Evolutionary conservation across 352 stramenopile species (phyloP), one percentile per base, ranked within the genome.

Genomic region (Pythium grandisporangium): DNA sequence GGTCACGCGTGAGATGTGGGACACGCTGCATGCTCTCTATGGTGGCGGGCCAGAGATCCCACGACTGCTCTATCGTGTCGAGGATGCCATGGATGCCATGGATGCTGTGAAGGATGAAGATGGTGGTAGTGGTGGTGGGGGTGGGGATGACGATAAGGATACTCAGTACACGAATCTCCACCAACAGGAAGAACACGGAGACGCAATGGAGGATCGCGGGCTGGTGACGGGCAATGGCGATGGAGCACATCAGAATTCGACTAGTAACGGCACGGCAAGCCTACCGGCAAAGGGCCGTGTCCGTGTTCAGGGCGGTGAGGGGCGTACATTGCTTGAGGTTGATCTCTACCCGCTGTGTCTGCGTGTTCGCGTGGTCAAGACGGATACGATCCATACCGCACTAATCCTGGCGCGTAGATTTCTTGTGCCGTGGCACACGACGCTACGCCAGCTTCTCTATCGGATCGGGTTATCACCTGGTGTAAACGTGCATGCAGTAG

Each of bases 381-480:
- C 76, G 22, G 72, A 84, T 33, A 57, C 63, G 5, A 61, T 63
- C 4, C 68, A 70, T 26, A 66, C 78, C n/a, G 68, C 61, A 34
- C 42, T 89, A 11, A 48, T 86, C 21, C 75, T 84, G 32, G 58
- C 75, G 19, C 56, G 72, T 0, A 55, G 51, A 2, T 70, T 86
- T 22, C 37, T 80, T 19, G 27, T 89, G 3, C 42, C 60, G 8
- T 46, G 30, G 2, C 11, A 41, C 36, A 70, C 66, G 5, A 70
- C 61, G 10, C n/a, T 85, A 6, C 76, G 71, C 21, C 61, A 79
- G n/a, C 54, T 89, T 36, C 46, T 84, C 7, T 37, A 66, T 41
- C 68, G 70, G 0, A 48, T 89, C 21, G 72, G 75, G 0, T 50
- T 86, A 2, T 56, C 70, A 22, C 61, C 65, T 13, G 68, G 61